Base-by-base conservation (phyloP, 768 basidiomycete genomes). In the Tephrocybe sp. region DNA sequence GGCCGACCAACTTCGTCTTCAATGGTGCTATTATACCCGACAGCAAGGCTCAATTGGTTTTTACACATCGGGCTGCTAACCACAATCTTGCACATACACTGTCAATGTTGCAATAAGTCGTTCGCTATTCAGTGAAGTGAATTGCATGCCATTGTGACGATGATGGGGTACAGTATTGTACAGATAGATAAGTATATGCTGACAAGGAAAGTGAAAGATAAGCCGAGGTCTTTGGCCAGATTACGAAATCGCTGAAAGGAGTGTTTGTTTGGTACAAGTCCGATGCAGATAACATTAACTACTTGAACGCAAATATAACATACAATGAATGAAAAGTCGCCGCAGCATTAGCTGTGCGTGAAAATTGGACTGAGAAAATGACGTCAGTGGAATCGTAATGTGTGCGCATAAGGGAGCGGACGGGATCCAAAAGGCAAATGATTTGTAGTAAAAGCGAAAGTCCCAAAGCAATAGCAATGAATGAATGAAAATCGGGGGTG, bases 1-100 rank as follows among this genome's bases (percentile, higher is more conserved):
- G 68, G 21, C 67, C 69, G 9, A 52, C 60, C 45, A 69, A 69
- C 46, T 27, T 64, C 4, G 44, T 59, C 1, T 68, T 71, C 52
- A 69, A 71, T 41, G 65, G 65, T 13, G 65, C 61, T 25, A 64
- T 71, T 25, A 57, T 70, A 23, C 69, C 68, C 29, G 61, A 68
- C 49, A 50, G 60, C 3, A 69, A 69, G 47, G 67, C 61, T 1
- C 57, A 62, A 22, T 40, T 73, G 24, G 49, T 69, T 15, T 69
- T 71, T 42, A 64, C 50, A 12, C 59, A 46, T 33, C 60, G 63
- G 49, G 25, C 24, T 5, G 4, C 15, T 3, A n/a, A 15, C 7
- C 15, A 33, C 10, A 23, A 38, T 7, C 10, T 16, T 23, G 31
- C 6, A 29, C 13, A 16, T 4, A 15, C 16, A 15, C 4, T 34